phyloP scores from a whole-genome alignment of 2,329 filamentous ascomycete species.

The Whalleya microplaca region DNA sequence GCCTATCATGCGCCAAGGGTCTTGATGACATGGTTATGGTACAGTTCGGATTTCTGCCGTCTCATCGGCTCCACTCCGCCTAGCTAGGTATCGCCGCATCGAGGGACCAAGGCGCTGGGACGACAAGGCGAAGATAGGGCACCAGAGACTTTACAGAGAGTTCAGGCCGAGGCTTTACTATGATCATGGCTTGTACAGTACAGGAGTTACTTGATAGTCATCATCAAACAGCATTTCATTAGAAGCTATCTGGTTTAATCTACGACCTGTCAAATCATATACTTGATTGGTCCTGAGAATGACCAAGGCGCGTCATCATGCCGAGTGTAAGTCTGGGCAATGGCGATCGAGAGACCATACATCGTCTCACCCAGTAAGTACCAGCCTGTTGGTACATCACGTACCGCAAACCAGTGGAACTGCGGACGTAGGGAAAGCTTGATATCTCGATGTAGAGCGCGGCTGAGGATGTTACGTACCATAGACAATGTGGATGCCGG shows the following conservation, averaged over 20 bases:
- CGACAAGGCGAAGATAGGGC: constrained; percentile 11
- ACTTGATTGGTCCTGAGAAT: no score
- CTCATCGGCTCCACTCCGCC: constrained; percentile 11
- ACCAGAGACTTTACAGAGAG: neutral
- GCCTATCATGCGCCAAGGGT: constrained; percentile 21
- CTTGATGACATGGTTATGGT: constrained; percentile 21
- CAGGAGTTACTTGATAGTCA: neutral
- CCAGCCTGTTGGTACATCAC: neutral
- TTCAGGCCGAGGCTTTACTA: constrained; percentile 1
- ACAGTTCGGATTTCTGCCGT: constrained; percentile 26
- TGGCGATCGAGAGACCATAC: neutral
- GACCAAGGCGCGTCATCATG: neutral
- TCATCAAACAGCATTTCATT: no score
- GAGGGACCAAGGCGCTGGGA: constrained; percentile 21
- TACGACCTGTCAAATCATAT: no score
- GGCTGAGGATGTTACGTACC: neutral
- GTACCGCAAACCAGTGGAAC: neutral
- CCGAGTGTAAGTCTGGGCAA: neutral
- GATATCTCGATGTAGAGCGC: neutral
- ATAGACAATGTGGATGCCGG: neutral
- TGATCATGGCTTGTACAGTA: neutral
- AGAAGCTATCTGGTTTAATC: no score
- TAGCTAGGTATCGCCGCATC: constrained; percentile 11
- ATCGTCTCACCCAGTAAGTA: neutral
- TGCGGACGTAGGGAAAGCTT: neutral